Evolutionary conservation across 805 yeast genomes (phyloP), one percentile per base, ranked within the genome.

Genomic region (Nakazawaea populi): DNA sequence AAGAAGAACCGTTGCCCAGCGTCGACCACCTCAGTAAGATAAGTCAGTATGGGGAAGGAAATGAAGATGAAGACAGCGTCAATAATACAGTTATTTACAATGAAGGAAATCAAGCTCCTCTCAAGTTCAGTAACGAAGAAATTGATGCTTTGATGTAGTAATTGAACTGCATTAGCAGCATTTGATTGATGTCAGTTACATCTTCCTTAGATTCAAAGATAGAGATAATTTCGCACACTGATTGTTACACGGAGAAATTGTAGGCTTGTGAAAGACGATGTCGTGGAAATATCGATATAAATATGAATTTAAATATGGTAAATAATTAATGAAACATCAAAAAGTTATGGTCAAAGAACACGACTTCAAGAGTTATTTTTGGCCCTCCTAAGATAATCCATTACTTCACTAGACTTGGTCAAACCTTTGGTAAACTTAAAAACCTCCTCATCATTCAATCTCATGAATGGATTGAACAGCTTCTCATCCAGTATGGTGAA

Each of bases 391-490:
- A 92, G 71, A 55, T 70, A 76, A 41, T 74, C 78, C 96, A 92
- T 88, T 18, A 89, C 80, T 28, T 76, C 80, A 12, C 72, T 73
- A 1, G 70, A 65, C 11, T 75, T 76, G 1, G 66, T 53, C 36
- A 71, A 72, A 0, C 87, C 87, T 0, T 90, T 78, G 12, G 47
- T 37, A 12, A 82, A 79, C 42, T 70, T 61, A 56, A 79, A 71
- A 9, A 94, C 82, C 29, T 69, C 70, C 0, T 83, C 80, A 60
- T 91, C 96, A 35, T 68, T 64, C 12, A 87, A 68, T 61, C 88
- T 80, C 90, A 92, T 83, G 70, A 94, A 94, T 29, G 99, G 99
- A 66, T 94, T 94, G 70, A 81, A 86, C 45, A 72, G 65, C 54
- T 82, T 72, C 66, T 94, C 99, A 63, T 94, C 96, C 5, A 76